Evolutionary conservation across 2,329 filamentous ascomycete genomes (phyloP).

Genomic region (Pyrenophora graminea): DNA sequence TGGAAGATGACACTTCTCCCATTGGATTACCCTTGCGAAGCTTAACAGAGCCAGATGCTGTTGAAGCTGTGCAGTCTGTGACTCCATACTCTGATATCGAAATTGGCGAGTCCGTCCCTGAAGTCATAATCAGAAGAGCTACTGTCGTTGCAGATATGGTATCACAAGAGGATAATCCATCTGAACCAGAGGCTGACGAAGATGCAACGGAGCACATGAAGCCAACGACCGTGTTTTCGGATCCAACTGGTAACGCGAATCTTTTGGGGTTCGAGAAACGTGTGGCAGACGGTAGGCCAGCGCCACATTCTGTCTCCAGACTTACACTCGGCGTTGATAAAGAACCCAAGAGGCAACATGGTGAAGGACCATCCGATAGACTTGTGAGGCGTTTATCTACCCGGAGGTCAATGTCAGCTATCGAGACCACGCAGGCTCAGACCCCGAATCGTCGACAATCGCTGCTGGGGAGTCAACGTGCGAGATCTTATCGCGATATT

Average conservation of each 20-base stretch:
- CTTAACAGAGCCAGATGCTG: background rate
- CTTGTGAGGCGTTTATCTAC: slow-evolving; percentile 22
- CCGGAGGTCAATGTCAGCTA: slow-evolving; percentile 17
- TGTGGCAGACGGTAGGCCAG: no score
- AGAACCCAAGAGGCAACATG: slow-evolving; percentile 1
- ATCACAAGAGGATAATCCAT: background rate
- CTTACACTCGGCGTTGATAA: background rate
- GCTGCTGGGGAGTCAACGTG: slow-evolving; percentile 11
- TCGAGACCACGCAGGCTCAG: slow-evolving; percentile 24
- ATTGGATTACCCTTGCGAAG: background rate
- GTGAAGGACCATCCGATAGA: slow-evolving; percentile 10
- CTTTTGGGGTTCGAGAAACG: no score
- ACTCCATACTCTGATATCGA: background rate
- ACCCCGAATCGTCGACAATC: background rate
- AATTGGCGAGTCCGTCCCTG: slow-evolving; percentile 5
- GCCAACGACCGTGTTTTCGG: no score
- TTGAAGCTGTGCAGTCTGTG: background rate
- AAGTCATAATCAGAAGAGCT: slow-evolving; percentile 12
- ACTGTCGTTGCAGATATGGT: slow-evolving; percentile 1
- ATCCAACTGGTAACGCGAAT: no score
- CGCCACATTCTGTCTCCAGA: no score
- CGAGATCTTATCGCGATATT: slow-evolving; percentile 26
- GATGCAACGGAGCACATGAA: no score
- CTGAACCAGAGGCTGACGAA: no score
- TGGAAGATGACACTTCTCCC: background rate